Percentiles rank a stretch among this genome's conserved stretches.
These are phyloP conservation scores for Coprinopsis sp. DNA, from an alignment of 768 basidiomycete genomes.

Conservation along the genomic window DNA sequence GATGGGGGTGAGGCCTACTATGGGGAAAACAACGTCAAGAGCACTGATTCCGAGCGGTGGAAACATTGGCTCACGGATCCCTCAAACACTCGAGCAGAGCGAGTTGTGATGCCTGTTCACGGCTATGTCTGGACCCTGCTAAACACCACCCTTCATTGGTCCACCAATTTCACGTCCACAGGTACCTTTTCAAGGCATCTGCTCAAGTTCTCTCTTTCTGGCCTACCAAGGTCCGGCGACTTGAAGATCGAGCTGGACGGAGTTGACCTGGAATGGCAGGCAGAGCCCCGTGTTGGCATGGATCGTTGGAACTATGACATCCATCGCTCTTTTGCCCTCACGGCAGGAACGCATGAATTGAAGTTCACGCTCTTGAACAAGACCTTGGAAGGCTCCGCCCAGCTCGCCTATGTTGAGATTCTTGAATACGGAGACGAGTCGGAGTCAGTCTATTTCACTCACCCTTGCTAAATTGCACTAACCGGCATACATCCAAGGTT, in stretches of 20 bases:
- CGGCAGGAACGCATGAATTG: constrained; percentile 53
- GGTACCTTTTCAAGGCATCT: constrained; percentile 58
- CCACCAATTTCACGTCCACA: constrained; percentile 54
- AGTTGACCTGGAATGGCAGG: constrained; percentile 54
- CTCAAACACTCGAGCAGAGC: constrained; percentile 46
- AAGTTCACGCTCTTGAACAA: constrained; percentile 50
- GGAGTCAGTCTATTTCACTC: constrained; percentile 48
- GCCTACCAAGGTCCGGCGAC: constrained; percentile 50
- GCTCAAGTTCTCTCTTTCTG: constrained; percentile 69
- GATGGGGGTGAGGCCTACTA: constrained; percentile 74
- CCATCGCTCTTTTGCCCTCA: constrained; percentile 33
- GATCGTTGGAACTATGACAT: constrained; percentile 80
- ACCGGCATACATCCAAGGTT: constrained; percentile 44
- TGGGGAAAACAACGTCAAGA: constrained; percentile 56
- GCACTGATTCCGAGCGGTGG: constrained; percentile 48
- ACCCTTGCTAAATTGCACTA: not conserved
- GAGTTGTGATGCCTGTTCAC: constrained; percentile 72
- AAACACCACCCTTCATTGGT: constrained; percentile 55
- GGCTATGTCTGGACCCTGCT: constrained; percentile 73
- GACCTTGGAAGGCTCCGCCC: constrained; percentile 51
- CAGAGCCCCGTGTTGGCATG: constrained; percentile 49
- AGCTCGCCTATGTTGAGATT: constrained; percentile 71
- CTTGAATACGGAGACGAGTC: constrained; percentile 62
- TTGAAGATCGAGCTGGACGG: constrained; percentile 60
- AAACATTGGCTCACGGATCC: constrained; percentile 65